These are phyloP conservation scores for Euclidium syriacum DNA, from an alignment of 345 rosid species.

Conservation along the genomic window DNA sequence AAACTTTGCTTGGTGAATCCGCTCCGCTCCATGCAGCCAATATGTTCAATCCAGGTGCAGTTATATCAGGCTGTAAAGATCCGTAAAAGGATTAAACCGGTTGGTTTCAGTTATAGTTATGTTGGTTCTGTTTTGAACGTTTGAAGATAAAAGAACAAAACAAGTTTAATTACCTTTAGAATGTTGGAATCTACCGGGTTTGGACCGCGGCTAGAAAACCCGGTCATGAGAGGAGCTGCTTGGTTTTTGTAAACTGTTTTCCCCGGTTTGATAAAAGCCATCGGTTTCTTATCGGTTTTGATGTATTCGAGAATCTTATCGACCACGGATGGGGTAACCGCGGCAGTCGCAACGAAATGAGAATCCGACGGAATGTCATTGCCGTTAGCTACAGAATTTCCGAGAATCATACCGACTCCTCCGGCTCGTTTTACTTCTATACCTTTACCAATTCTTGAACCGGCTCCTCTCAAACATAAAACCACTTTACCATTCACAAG, in stretches of 20 bases:
- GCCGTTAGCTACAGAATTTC: constrained; percentile 38
- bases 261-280: constrained; percentile 41
- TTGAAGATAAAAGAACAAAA: neutral
- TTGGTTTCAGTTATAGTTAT: neutral
- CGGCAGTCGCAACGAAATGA: constrained; percentile 61
- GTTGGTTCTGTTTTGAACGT: neutral
- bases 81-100: neutral
- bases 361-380: constrained; percentile 32
- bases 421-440: constrained; percentile 77
- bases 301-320: constrained; percentile 46
- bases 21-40: constrained; percentile 84
- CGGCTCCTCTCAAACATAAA: constrained; percentile 62
- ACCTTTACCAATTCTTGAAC: constrained; percentile 56
- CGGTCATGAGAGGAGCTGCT: constrained; percentile 69
- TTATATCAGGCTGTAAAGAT: constrained; percentile 63
- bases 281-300: constrained; percentile 49
- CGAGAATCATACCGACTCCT: constrained; percentile 68
- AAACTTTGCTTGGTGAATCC: constrained; percentile 39
- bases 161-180: constrained; percentile 57
- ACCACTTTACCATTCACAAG: constrained; percentile 81
- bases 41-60: constrained; percentile 73
- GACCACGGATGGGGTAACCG: constrained; percentile 30
- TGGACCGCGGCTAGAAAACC: constrained; percentile 78
- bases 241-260: constrained; percentile 36
- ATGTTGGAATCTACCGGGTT: constrained; percentile 49